Conservation (phyloP, 805 yeast genomes). For the Spathaspora hagerdaliae region DNA sequence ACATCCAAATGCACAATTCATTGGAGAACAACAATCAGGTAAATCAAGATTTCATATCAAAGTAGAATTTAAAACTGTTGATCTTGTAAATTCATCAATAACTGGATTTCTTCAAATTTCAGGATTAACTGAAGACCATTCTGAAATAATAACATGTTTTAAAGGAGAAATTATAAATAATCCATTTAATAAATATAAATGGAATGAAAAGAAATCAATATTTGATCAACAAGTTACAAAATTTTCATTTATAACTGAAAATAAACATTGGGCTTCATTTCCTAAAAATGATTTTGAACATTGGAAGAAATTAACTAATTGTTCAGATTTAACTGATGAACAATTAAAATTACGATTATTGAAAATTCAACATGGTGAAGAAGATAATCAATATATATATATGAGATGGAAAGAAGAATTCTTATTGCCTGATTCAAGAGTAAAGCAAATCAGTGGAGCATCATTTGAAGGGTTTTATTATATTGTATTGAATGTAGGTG, state of each 20-base stretch:
- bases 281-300: conserved; percentile 42
- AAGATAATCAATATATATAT: conserved; percentile 43
- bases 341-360: conserved; percentile 23
- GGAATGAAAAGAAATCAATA: conserved; percentile 13
- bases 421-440: conserved; percentile 70
- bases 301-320: conserved; percentile 47
- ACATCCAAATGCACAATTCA: conserved; percentile 57
- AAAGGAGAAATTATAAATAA: conserved; percentile 66
- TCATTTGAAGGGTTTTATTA: conserved; percentile 93
- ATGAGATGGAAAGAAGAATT: conserved; percentile 97
- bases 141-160: conserved; percentile 67
- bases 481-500: conserved; percentile 70
- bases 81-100: conserved; percentile 45
- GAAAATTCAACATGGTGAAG: conserved; percentile 26
- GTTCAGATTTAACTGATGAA: conserved; percentile 46
- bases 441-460: conserved; percentile 64
- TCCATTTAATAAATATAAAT: conserved; percentile 25
- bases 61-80: conserved; percentile 69
- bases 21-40: conserved; percentile 71
- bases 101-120: conserved; percentile 64
- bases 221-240: conserved; percentile 12
- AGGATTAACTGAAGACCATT: conserved; percentile 59
- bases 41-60: conserved; percentile 59
- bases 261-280: conserved; percentile 53
- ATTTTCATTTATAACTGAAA: conserved; percentile 56